Evolutionary conservation across 495 filamentous ascomycete species (phyloP), one percentile per base, ranked within the genome.

Genomic region (Annulohypoxylon maeteangense): DNA sequence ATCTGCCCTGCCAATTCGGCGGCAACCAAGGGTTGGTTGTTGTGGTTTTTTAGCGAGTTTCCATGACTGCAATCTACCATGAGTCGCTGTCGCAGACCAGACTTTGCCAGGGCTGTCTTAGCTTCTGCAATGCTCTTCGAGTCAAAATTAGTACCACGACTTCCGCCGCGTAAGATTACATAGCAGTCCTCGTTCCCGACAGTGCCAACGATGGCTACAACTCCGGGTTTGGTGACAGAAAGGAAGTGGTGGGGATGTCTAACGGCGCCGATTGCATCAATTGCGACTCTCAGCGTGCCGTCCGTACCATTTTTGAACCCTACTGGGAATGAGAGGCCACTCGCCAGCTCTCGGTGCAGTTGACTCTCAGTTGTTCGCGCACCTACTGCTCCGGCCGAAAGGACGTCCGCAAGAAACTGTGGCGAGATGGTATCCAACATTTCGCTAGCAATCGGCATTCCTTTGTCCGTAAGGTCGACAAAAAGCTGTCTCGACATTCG

Each of bases 301-400:
- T 99, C 96, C 27, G 96, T 99, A 62, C 96, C 96, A 79, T 99
- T 99, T 87, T 99, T 99, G 89, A 99, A 99, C 44, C 96, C 96
- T 11, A 99, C 93, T 1, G 96, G 95, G 89, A 98, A 99, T 57
- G 91, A 94, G 20, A 98, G 81, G 72, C 96, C 96, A 40, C 92
- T 96, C 1, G 96, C 95, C 71, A 99, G 80, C 77, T 99, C 96
- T 45, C 96, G 89, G 80, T 99, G 96, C 62, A 99, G 84, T 81
- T 99, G 96, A 40, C 89, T 92, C 79, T 99, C 96, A 0, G 96
- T 98, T 11, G 96, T 99, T 58, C 96, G 88, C 8, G 96, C 96
- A 47, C 96, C 96, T 63, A 99, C 90, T 12, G 96, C 96, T 38
- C 96, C 96, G 34, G 97, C 88, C 44, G 91, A 94, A 65, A 98